Percentiles rank a stretch among this genome's conserved stretches.
Evolutionary conservation across 2,329 filamentous ascomycete species (phyloP).

Genomic region (Cladosporium sp.): DNA sequence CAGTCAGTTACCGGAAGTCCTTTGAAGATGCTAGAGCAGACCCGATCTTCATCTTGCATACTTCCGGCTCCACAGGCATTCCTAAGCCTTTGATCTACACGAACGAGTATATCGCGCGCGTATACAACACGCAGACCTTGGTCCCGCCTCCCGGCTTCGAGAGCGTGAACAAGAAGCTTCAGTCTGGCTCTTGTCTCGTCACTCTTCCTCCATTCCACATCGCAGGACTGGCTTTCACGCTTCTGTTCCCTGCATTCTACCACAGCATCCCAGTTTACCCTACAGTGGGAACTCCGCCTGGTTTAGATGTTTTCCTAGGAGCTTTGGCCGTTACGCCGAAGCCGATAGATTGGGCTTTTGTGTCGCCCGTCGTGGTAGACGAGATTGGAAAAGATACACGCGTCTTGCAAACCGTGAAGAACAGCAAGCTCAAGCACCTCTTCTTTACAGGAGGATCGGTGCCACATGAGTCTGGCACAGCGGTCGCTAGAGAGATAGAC

Average conservation of each 20-base stretch:
- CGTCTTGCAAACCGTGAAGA: neutral
- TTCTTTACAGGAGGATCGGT: constrained; percentile 1
- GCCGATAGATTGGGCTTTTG: neutral
- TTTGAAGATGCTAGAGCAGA: neutral
- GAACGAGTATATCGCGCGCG: neutral
- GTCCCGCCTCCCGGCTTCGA: neutral
- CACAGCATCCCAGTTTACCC: neutral
- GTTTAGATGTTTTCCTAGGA: neutral
- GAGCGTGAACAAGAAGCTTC: neutral
- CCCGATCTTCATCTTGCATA: neutral
- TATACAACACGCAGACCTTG: neutral
- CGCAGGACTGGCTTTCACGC: neutral
- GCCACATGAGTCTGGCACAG: neutral
- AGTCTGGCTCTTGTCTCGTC: neutral
- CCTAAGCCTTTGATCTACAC: constrained; percentile 1
- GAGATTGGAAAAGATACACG: neutral
- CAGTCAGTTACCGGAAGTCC: neutral
- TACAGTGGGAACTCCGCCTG: neutral
- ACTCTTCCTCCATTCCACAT: neutral
- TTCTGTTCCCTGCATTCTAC: neutral
- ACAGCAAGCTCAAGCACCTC: neutral
- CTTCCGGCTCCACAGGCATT: neutral
- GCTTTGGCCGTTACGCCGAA: neutral
- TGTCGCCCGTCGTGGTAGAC: neutral
- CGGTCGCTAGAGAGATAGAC: neutral